Evolutionary conservation across 768 basidiomycete genomes (phyloP).

Genomic region (Leccinum incarnatum): DNA sequence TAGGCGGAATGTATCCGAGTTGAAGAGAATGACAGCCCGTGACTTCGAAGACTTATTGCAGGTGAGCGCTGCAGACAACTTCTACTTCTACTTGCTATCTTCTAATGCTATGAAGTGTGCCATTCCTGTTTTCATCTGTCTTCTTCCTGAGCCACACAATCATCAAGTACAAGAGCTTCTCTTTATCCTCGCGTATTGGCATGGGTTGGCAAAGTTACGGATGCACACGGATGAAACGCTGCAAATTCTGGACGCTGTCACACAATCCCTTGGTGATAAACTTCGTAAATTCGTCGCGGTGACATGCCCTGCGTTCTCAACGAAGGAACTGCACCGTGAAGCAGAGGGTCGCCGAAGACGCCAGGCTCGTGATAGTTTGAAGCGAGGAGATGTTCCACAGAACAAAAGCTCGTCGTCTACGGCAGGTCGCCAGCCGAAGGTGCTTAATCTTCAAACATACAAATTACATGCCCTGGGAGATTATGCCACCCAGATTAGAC

Average conservation of each 20-base stretch:
- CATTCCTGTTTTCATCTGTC: not conserved
- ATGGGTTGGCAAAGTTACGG: not conserved
- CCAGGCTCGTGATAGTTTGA: not conserved
- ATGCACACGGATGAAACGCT: not conserved
- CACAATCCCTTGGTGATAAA: not conserved
- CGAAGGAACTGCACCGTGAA: not conserved
- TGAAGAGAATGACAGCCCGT: not conserved
- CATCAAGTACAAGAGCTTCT: not conserved
- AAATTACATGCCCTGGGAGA: not conserved
- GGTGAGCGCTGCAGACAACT: not conserved
- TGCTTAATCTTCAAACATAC: not conserved
- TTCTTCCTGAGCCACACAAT: not conserved
- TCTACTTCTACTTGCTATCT: not conserved
- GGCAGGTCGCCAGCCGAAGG: not conserved
- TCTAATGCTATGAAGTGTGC: not conserved
- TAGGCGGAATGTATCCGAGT: not conserved
- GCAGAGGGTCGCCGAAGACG: too few species aligned
- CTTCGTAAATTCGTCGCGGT: not conserved
- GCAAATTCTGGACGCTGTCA: not conserved
- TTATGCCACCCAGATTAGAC: not conserved
- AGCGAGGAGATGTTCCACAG: not conserved
- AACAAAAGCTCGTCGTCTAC: not conserved
- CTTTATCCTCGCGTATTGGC: not conserved
- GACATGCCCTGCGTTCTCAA: not conserved
- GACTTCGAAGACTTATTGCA: not conserved